Base-by-base conservation (phyloP, 2,329 filamentous ascomycete genomes). In the Aphanocladium album region DNA sequence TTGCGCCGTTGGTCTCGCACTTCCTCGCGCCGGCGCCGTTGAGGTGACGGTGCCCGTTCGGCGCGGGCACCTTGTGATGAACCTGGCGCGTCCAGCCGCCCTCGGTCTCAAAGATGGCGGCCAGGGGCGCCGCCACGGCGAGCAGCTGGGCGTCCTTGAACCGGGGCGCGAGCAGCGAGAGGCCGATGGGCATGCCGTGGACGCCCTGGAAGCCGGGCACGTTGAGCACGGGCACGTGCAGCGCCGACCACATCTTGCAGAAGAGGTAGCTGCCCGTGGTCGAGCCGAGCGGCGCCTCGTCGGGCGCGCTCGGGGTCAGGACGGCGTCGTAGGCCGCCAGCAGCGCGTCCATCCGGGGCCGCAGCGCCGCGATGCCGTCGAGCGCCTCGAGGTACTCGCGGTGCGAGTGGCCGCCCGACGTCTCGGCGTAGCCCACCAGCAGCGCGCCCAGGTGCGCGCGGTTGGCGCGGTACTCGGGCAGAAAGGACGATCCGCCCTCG, bases 161-260 rank as follows among this genome's bases (percentile, higher is more conserved):
- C 6, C 81, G 70, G 1, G 77, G 73, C 1, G 77, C 76, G 0
- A 85, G 78, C 0, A 85, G 69, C 0, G 80, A 82, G 16, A 86
- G 61, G 0, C 87, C 86, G 41, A 89, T 77, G 0, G 86, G 87
- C 76, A 89, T 74, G 19, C 68, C 71, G n/a, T 70, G 67, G 2
- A 63, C 55, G 25, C 86, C 85, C 37, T 76, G 71, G 64, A 89
- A 88, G 0, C 85, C 86, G 0, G 85, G 85, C 0, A 89, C 70
- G 62, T 89, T 88, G n/a, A 88, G 71, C 0, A 85, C 83, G 0
- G 86, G 86, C 1, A 78, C 81, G 63, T 89, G 86, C 16, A 89
- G 71, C 12, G 83, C 80, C 25, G 82, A 83, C 82, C 81, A 83
- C 0, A 79, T 77, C 16, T 68, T 66, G 64, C 80, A 81, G 61